Base-by-base conservation (phyloP, 202 grass and related monocot genomes). In the Bolboschoenoplectus hybrid region DNA sequence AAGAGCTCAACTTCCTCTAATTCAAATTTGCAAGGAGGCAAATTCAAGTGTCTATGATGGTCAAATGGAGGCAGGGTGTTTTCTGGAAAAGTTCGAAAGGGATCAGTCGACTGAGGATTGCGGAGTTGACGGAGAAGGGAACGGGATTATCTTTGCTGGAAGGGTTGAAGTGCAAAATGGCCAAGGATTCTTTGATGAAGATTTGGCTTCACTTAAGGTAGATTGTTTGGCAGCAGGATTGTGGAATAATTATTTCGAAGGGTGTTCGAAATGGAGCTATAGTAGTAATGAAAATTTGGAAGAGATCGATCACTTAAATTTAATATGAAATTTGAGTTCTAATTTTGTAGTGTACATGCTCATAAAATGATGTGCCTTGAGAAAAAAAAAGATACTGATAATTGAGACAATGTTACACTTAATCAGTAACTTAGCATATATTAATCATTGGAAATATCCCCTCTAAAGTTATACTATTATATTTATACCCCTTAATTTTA, bases 161-260 rank as follows among this genome's bases (percentile, higher is more conserved):
- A 92, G 74, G 73, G 50, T 97, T 78, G 68, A 85, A 62, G 76
- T 79, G 4, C 52, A 60, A 60, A 45, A 74, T 50, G 35, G 14
- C 9, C 50, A 60, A 34, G 82, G 62, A 34, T 86, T 55, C 12
- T 79, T 95, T 4, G 90, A 93, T 69, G 91, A 91, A 53, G 93
- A 91, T 87, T 72, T 93, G 82, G 82, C 9, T 61, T 79, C 88
- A 51, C 35, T 97, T 11, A 88, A 89, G 87, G 85, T 93, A 74
- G 93, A 97, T 87, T 43, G 81, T 74, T 9, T 95, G 0, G 93
- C 93, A 6, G 90, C 89, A 74, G 91, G 91, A 73, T 84, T 93
- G 36, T 93, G 93, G 95, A 70, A 95, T 47, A 69, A 67, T 80
- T 98, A 93, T 88, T 93, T 95, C 67, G 95, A 90, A 17, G 85